These are phyloP conservation scores for Botryotinia narcissicola DNA, from an alignment of 2,329 filamentous ascomycete genomes.

Conservation along the genomic window DNA sequence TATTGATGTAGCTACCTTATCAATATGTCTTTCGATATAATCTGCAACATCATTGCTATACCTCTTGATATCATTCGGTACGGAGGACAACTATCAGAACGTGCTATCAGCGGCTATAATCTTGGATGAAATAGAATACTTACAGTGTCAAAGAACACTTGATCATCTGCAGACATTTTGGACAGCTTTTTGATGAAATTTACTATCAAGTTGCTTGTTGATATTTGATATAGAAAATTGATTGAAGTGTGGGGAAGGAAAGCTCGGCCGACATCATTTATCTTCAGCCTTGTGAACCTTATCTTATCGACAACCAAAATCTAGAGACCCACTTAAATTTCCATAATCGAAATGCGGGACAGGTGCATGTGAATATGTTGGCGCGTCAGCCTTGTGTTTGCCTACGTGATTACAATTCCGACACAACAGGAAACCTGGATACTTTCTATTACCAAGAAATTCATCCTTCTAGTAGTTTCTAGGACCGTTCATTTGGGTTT, in stretches of 20 bases:
- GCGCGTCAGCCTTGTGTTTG: slow-evolving; percentile 5
- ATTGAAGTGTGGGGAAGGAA: slow-evolving; percentile 16
- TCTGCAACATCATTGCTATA: slow-evolving; percentile 74
- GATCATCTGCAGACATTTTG: slow-evolving; percentile 75
- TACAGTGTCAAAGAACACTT: slow-evolving; percentile 75
- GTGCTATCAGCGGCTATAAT: slow-evolving; percentile 9
- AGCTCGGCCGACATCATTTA: not conserved
- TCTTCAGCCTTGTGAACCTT: slow-evolving; percentile 9
- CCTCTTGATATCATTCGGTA: slow-evolving; percentile 63
- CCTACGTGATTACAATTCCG: slow-evolving; percentile 1
- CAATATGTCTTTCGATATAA: slow-evolving; percentile 77
- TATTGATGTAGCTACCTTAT: slow-evolving; percentile 68
- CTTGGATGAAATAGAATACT: slow-evolving; percentile 39
- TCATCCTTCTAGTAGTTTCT: not conserved
- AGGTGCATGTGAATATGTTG: not conserved
- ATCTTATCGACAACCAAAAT: not conserved
- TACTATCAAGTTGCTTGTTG: not conserved
- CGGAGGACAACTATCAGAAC: slow-evolving; percentile 49
- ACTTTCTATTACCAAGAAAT: not conserved
- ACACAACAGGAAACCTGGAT: not conserved
- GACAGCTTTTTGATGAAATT: slow-evolving; percentile 3
- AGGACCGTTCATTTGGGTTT: not conserved
- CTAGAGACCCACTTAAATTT: not conserved
- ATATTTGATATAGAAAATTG: slow-evolving; percentile 9
- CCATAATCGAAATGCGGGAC: not conserved